phyloP scores from a whole-genome alignment of 306 rosid genomes.

The Pyrus communis region DNA sequence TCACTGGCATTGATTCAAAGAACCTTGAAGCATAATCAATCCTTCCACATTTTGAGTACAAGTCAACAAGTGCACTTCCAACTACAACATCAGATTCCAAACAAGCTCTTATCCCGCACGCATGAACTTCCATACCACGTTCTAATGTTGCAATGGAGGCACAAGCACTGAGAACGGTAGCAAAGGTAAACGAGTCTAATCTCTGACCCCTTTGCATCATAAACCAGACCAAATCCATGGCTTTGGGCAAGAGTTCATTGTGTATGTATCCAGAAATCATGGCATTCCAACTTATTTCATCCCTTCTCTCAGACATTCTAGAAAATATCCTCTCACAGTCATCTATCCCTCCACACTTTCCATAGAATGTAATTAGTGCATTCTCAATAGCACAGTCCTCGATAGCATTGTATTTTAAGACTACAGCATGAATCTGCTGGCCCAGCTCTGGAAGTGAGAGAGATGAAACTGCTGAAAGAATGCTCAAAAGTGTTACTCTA shows the following conservation, averaged over 20 bases:
- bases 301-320: constrained; percentile 64
- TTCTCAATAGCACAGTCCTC: constrained; percentile 62
- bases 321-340: constrained; percentile 65
- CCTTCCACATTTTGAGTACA: constrained; percentile 91
- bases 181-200: constrained; percentile 75
- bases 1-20: constrained; percentile 65
- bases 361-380: constrained; percentile 77
- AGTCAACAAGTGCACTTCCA: constrained; percentile 85
- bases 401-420: constrained; percentile 41
- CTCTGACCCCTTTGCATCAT: constrained; percentile 85
- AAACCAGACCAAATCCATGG: constrained; percentile 71
- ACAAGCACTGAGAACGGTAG: constrained; percentile 94
- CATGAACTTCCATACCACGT: constrained; percentile 95
- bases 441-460: constrained; percentile 45
- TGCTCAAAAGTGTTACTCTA: constrained; percentile 67
- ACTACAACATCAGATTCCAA: constrained; percentile 74
- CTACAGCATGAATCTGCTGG: constrained; percentile 64
- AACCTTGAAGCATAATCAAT: constrained; percentile 85
- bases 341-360: constrained; percentile 57
- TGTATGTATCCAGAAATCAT: constrained; percentile 89
- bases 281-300: constrained; percentile 88
- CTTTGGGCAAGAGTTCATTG: constrained; percentile 61
- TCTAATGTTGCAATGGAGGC: constrained; percentile 83
- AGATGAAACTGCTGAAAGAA: constrained; percentile 64
- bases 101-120: constrained; percentile 61